Percentiles rank a stretch among this genome's conserved stretches.
Evolutionary conservation across 2,329 filamentous ascomycete species (phyloP).

Genomic region (Venturia effusa): DNA sequence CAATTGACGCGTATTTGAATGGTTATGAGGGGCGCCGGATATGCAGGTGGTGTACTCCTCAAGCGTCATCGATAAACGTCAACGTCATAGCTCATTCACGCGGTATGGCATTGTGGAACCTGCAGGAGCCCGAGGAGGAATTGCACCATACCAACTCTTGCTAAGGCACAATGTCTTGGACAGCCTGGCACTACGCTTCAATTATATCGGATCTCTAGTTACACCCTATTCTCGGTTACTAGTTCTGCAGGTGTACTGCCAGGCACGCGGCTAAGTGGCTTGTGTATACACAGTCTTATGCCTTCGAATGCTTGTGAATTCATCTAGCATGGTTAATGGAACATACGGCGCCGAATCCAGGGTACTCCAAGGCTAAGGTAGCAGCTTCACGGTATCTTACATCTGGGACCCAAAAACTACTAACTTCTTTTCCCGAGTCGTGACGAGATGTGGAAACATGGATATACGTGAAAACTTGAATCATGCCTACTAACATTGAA

Average conservation of each 20-base stretch:
- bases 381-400: too few species aligned
- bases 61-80: conserved; percentile 1
- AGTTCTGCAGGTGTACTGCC: not conserved
- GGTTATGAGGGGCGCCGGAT: not conserved
- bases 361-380: not conserved
- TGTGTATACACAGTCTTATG: too few species aligned
- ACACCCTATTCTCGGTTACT: too few species aligned
- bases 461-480: not conserved
- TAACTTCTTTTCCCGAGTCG: not conserved
- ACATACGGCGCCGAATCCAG: too few species aligned
- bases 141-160: not conserved
- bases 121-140: not conserved
- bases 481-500: not conserved
- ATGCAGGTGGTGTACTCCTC: too few species aligned
- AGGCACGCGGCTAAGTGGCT: not conserved
- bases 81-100: too few species aligned
- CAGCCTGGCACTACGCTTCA: not conserved
- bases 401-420: too few species aligned
- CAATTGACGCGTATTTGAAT: not conserved
- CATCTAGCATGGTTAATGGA: too few species aligned
- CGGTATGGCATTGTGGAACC: not conserved
- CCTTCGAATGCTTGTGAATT: too few species aligned
- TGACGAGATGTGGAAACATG: not conserved
- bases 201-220: too few species aligned
- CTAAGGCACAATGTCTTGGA: not conserved